Conservation (phyloP, 306 rosid genomes). For the Vachellia pachyceras region DNA sequence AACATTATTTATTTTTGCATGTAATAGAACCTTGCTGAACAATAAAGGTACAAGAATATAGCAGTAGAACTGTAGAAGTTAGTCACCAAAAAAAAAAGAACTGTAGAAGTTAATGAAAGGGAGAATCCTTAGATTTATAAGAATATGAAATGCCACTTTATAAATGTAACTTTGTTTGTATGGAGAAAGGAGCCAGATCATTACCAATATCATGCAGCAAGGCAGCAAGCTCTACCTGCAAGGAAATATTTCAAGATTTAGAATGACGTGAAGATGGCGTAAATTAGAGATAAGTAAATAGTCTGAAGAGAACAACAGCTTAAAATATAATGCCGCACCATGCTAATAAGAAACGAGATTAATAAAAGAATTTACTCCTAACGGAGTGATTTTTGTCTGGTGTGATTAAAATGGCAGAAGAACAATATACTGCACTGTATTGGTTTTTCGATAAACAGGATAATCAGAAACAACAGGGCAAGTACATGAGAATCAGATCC, state of each 20-base stretch:
- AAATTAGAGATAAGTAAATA: no score
- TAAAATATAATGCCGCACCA: no score
- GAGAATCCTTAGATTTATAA: neutral
- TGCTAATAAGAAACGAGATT: neutral
- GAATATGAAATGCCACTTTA: neutral
- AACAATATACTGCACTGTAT: neutral
- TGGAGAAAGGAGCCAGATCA: neutral
- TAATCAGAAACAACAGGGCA: no score
- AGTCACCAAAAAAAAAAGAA: no score
- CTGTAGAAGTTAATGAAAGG: neutral
- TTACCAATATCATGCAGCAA: slow-evolving; percentile 87
- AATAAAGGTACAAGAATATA: neutral
- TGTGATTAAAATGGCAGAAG: no score
- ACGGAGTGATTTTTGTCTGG: neutral
- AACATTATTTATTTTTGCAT: neutral
- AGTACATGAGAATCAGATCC: no score
- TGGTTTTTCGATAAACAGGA: no score
- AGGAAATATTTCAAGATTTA: slow-evolving; percentile 10
- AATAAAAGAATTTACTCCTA: neutral
- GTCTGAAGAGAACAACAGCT: no score
- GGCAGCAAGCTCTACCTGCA: slow-evolving; percentile 90
- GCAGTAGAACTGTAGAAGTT: neutral
- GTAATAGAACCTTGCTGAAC: neutral
- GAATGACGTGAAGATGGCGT: neutral
- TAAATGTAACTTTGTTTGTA: neutral